Conservation (phyloP, 345 rosid species). For the Chamaenerion angustifolium region DNA sequence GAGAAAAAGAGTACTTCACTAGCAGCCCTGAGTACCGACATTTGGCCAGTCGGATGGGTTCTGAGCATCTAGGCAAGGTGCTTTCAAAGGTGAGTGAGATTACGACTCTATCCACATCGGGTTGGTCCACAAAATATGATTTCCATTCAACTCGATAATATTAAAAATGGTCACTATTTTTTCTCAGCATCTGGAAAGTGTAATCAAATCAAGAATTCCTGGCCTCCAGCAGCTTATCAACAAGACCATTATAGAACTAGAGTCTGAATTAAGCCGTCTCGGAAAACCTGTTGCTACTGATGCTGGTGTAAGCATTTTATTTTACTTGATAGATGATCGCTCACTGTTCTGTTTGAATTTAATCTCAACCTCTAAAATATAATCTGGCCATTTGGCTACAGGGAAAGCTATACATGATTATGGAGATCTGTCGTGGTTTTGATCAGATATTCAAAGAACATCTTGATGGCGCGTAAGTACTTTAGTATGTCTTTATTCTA, state of each 20-base stretch:
- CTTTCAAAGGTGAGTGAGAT: conserved; percentile 68
- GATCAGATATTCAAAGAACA: conserved; percentile 93
- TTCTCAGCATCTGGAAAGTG: conserved; percentile 91
- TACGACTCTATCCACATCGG: neutral
- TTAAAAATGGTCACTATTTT: too few relatives aligned
- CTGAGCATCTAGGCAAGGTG: conserved; percentile 79
- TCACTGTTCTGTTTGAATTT: neutral
- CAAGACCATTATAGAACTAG: conserved; percentile 72
- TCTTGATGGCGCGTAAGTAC: conserved; percentile 70
- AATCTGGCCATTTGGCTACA: conserved; percentile 14
- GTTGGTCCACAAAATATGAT: too few relatives aligned
- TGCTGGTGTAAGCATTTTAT: conserved; percentile 59
- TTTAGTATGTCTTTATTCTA: neutral
- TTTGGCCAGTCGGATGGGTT: conserved; percentile 74
- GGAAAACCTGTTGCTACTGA: conserved; percentile 90
- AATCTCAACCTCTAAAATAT: neutral
- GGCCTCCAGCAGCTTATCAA: conserved; percentile 82
- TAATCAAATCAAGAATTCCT: conserved; percentile 87
- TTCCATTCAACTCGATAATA: too few relatives aligned
- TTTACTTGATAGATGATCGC: neutral
- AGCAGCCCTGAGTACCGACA: conserved; percentile 56
- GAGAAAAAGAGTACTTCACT: conserved; percentile 73
- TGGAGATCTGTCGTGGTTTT: conserved; percentile 90
- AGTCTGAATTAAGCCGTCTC: conserved; percentile 71
- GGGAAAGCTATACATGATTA: conserved; percentile 85